These are phyloP conservation scores for Hysterangium stoloniferum DNA, from an alignment of 768 basidiomycete species.

Conservation along the genomic window DNA sequence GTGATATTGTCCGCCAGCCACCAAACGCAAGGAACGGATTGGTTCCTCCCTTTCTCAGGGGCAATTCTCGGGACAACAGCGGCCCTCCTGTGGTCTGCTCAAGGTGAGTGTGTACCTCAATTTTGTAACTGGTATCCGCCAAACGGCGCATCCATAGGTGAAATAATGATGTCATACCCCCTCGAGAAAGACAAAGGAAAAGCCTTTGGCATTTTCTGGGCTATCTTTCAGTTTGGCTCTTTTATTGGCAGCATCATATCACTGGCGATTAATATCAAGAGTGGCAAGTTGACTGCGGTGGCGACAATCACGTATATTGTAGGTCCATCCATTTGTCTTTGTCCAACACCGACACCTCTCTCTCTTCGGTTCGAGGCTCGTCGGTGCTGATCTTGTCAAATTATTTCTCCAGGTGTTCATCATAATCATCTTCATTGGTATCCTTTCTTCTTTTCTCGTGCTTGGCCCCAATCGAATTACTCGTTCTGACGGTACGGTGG, in stretches of 20 bases:
- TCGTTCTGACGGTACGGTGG: slow-evolving; percentile 36
- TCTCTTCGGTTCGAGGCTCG: not conserved
- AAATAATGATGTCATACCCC: slow-evolving; percentile 50
- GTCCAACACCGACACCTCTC: too few relatives aligned
- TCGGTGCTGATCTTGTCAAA: not conserved
- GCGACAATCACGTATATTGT: slow-evolving; percentile 36
- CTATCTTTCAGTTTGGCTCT: slow-evolving; percentile 36
- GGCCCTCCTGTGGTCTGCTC: slow-evolving; percentile 46
- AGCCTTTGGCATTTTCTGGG: slow-evolving; percentile 47
- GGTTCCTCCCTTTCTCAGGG: slow-evolving; percentile 43
- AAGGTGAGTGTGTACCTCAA: too few relatives aligned
- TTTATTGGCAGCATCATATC: slow-evolving; percentile 38
- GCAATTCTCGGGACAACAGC: slow-evolving; percentile 44
- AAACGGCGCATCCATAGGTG: too few relatives aligned
- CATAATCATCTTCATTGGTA: slow-evolving; percentile 36
- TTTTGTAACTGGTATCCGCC: too few relatives aligned
- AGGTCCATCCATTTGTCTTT: too few relatives aligned
- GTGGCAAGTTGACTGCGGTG: slow-evolving; percentile 25
- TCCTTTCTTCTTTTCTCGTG: slow-evolving; percentile 29
- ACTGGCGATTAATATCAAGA: slow-evolving; percentile 33
- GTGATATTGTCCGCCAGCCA: slow-evolving; percentile 20
- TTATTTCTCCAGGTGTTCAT: slow-evolving; percentile 29
- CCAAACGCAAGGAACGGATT: slow-evolving; percentile 30
- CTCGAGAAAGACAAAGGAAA: slow-evolving; percentile 49
- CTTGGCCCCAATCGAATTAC: slow-evolving; percentile 30